Base-by-base conservation (phyloP, 2,329 filamentous ascomycete genomes). In the Sporothrix euskadiensis region DNA sequence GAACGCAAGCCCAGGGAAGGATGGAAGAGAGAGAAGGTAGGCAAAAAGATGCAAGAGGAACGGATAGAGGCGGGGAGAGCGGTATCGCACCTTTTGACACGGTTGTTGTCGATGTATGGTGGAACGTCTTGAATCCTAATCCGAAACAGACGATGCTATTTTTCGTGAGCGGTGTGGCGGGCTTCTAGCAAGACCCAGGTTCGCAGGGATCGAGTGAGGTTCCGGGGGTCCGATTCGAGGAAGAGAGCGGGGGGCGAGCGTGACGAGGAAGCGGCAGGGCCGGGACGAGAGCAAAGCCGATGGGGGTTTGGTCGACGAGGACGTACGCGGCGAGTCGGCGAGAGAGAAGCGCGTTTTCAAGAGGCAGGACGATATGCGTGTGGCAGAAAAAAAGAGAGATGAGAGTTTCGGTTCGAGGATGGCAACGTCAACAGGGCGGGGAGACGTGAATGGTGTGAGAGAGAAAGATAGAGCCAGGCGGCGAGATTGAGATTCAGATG, bases 1-100 rank as follows among this genome's bases (percentile, higher is more conserved):
- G 56, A 59, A 59, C 39, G 32, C n/a, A 65, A 66, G 61, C 4
- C 4, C 14, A 30, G 22, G 6, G 39, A 26, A 65, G 35, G 16
- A n/a, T 26, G 52, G 39, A 39, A 66, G 61, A 44, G 59, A 19
- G 39, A 26, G 47, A 66, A 30, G 8, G 52, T 26, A 65, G n/a
- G 61, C 14, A 39, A 57, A 61, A 12, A 12, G 41, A 44, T 44
- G 41, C 12, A 54, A 6, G 22, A 54, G 52, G 9, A 10, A 54
- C 19, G 30, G 52, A 56, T 30, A n/a, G 22, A 44, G 44, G 22
- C n/a, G 9, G 61, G 9, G 61, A 66, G 39, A 66, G 39, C 61
- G 61, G 61, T 66, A 66, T 47, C 61, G 39, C 61, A 66, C 61
- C 61, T 66, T 63, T 66, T 47, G 61, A 41, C 39, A 47, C 61